phyloP scores from a whole-genome alignment of 257 asterid species.

The Solanum pinnatisectum region DNA sequence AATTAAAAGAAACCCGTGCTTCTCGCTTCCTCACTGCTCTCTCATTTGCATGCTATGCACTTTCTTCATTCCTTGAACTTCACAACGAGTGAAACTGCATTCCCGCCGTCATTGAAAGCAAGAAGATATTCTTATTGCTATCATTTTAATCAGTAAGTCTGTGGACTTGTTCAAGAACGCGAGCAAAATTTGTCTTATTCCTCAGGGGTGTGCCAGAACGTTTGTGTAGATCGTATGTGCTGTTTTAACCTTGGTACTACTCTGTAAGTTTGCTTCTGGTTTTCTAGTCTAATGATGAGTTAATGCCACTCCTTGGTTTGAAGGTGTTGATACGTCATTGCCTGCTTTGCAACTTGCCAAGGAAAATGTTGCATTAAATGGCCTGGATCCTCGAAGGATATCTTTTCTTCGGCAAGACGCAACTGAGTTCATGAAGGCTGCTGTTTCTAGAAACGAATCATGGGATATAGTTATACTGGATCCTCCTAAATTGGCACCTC shows the following conservation, averaged over 20 bases:
- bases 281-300: not conserved
- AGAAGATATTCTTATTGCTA: not conserved
- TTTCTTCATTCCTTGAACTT: not conserved
- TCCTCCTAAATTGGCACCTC: slow-evolving; percentile 92
- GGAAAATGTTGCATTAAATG: slow-evolving; percentile 55
- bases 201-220: not conserved
- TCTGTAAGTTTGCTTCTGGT: not conserved
- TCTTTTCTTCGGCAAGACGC: slow-evolving; percentile 74
- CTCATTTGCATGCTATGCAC: not conserved
- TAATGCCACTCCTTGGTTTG: slow-evolving; percentile 13
- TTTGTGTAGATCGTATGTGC: not conserved
- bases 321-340: slow-evolving; percentile 87
- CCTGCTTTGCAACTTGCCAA: slow-evolving; percentile 77
- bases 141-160: not conserved
- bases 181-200: not conserved
- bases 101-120: not conserved
- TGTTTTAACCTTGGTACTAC: not conserved
- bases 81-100: not conserved
- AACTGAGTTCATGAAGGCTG: slow-evolving; percentile 64
- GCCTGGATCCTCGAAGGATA: slow-evolving; percentile 39
- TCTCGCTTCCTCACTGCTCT: not conserved
- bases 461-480: slow-evolving; percentile 90
- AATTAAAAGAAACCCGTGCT: not conserved
- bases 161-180: not conserved
- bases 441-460: slow-evolving; percentile 52